phyloP scores from a whole-genome alignment of 148 eudicot genomes.

The Chenopodium formosanum region DNA sequence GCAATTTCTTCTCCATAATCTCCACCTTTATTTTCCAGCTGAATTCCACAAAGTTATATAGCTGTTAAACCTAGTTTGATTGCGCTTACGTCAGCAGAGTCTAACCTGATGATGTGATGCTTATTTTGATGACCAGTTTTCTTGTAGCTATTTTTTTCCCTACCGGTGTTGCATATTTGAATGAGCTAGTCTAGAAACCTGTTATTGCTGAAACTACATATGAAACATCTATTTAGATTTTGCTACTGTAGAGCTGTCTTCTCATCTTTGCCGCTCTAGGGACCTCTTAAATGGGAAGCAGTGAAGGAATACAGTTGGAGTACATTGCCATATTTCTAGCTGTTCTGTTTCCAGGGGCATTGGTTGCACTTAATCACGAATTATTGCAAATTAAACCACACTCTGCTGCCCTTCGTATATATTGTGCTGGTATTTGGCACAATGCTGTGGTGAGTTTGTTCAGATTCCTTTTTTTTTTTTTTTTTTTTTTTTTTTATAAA shows the following conservation, averaged over 20 bases:
- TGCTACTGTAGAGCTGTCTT: conserved; percentile 17
- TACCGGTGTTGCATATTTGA: neutral
- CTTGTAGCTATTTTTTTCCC: neutral
- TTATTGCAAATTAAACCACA: conserved; percentile 55
- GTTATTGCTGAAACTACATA: neutral
- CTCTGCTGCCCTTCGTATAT: conserved; percentile 70
- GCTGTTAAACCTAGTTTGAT: no score
- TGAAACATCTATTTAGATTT: neutral
- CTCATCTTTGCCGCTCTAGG: conserved; percentile 47
- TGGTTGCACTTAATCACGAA: conserved; percentile 80
- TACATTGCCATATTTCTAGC: conserved; percentile 81
- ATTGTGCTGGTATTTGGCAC: conserved; percentile 98
- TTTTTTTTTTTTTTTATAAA: no score
- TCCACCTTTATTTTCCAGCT: no score
- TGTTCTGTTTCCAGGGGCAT: conserved; percentile 86
- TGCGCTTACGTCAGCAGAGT: no score
- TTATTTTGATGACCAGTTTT: neutral
- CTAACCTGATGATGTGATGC: no score
- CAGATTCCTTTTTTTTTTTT: neutral
- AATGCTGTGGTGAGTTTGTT: conserved; percentile 77
- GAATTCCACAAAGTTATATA: no score
- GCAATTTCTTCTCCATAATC: no score
- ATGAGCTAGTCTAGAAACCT: neutral
- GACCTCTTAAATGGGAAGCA: conserved; percentile 43
- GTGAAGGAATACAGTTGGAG: conserved; percentile 88